Evolutionary conservation across 495 filamentous ascomycete genomes (phyloP), one percentile per base, ranked within the genome.

Genomic region (Aspergillus olivimuriae): DNA sequence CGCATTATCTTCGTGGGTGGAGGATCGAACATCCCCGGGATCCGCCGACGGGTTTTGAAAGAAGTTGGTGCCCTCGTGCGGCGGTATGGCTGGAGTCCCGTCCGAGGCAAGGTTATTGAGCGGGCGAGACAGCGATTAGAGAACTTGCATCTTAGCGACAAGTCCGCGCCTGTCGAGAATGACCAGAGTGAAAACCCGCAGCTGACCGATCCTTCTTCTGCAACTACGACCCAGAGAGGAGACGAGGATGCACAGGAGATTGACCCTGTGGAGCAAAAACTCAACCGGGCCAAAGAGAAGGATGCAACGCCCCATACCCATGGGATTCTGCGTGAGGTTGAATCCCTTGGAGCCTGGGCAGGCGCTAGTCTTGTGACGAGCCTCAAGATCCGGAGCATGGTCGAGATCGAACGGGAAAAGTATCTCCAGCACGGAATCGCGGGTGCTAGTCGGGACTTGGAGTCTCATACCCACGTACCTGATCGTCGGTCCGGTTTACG

Each of bases 1-100:
- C 84, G 91, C 39, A 88, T 98, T 40, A 74, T 95, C 4, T 81
- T 97, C 55, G 83, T 84, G 0, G 92, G 92, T 26, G 89, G 89
- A 4, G 83, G 84, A 35, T 80, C 89, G 28, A 75, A 78, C 17
- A 82, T 97, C 10, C 76, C 86, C 2, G 92, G 92, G 4, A 66
- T 98, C 2, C 89, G 87, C 53, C 65, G 68, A n/a, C 80, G 92
- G 6, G 74, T 95, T 21, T 65, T 96, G 14, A 70, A 80, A 19
- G 91, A 98, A 49, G 72, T 97, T 0, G 70, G 70, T 4, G 47
- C 57, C 0, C 57, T 94, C 3, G 72, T 89, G 3, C 65, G 81
- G 9, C 60, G 70, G 28, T 62, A 78, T 26, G 86, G 87, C 5
- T 97, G 94, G 91, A 83, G 88, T 53, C 68, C 74, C 1, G 75